A percentile compares a stretch with the other conserved stretches of the same genome.
Conservation (phyloP, 2,329 filamentous ascomycete genomes). For the Aspergillus piperis region DNA sequence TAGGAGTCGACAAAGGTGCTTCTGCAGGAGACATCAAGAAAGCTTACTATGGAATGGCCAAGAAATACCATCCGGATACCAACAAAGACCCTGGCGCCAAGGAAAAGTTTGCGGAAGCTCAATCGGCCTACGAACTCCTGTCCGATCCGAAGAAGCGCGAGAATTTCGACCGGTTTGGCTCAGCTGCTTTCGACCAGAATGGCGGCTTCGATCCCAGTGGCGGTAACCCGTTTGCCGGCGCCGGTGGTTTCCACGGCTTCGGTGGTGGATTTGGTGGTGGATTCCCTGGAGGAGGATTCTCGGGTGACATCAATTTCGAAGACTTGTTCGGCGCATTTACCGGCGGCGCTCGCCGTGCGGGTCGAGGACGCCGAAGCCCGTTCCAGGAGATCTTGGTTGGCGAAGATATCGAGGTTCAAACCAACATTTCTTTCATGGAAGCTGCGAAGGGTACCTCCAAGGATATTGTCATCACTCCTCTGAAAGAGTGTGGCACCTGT, state of each 20-base stretch:
- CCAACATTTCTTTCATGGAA: constrained; percentile 92
- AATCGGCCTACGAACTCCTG: constrained; percentile 89
- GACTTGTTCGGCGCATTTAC: constrained; percentile 91
- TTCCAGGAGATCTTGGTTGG: constrained; percentile 87
- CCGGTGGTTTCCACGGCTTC: constrained; percentile 63
- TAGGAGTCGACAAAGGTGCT: constrained; percentile 82
- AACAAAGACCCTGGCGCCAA: constrained; percentile 95
- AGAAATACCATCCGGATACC: constrained; percentile 97
- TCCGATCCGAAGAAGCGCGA: constrained; percentile 92
- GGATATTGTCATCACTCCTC: constrained; percentile 81
- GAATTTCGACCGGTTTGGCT: constrained; percentile 86
- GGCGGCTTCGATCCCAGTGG: constrained; percentile 77
- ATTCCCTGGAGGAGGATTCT: constrained; percentile 64
- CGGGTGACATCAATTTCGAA: constrained; percentile 88
- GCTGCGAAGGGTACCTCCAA: constrained; percentile 88
- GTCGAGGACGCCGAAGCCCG: constrained; percentile 61
- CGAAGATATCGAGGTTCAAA: constrained; percentile 92
- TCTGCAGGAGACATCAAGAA: constrained; percentile 91
- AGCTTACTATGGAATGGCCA: constrained; percentile 94
- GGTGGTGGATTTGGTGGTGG: constrained; percentile 60
- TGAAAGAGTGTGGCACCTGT: constrained; percentile 80
- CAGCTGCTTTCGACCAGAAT: constrained; percentile 68
- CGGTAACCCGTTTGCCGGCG: constrained; percentile 52
- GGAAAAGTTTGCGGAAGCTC: constrained; percentile 90
- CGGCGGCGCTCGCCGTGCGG: constrained; percentile 56